phyloP scores from a whole-genome alignment of 192 early-diverging fungal species.

The Chytriomyces sp. region DNA sequence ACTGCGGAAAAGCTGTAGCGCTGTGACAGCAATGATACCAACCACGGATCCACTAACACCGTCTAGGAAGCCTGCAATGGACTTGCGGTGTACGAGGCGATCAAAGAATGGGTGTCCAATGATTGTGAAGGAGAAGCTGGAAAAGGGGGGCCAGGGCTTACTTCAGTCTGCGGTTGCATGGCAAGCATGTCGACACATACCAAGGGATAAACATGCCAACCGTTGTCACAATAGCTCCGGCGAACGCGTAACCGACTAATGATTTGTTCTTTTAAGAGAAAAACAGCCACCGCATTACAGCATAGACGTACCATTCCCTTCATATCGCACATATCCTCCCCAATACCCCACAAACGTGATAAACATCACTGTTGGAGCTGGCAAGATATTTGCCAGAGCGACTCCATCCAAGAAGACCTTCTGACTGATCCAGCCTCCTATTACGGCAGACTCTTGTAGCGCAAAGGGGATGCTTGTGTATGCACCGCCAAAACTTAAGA shows the following conservation, averaged over 20 bases:
- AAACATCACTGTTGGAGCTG: conserved; percentile 55
- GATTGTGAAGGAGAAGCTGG: conserved; percentile 42
- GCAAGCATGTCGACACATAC: background rate
- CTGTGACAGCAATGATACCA: conserved; percentile 41
- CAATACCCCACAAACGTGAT: conserved; percentile 45
- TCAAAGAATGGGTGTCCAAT: conserved; percentile 45
- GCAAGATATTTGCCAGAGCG: conserved; percentile 53
- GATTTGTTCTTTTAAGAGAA: background rate
- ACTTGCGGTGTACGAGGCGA: conserved; percentile 23
- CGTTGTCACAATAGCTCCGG: conserved; percentile 37
- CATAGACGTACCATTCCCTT: conserved; percentile 10
- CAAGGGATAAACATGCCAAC: conserved; percentile 41
- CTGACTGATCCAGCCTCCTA: conserved; percentile 53
- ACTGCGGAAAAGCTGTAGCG: conserved; percentile 31
- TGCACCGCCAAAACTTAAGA: conserved; percentile 57
- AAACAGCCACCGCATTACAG: too few species aligned
- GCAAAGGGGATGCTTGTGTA: conserved; percentile 61
- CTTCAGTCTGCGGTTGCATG: background rate
- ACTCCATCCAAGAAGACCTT: conserved; percentile 55
- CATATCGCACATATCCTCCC: conserved; percentile 29
- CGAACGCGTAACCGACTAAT: conserved; percentile 34
- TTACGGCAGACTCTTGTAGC: conserved; percentile 54
- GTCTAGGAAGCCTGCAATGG: conserved; percentile 33
- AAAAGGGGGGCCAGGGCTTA: background rate
- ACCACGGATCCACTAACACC: conserved; percentile 42